Base-by-base conservation (phyloP, 305 asterid species). In the Fraxinus floribunda region DNA sequence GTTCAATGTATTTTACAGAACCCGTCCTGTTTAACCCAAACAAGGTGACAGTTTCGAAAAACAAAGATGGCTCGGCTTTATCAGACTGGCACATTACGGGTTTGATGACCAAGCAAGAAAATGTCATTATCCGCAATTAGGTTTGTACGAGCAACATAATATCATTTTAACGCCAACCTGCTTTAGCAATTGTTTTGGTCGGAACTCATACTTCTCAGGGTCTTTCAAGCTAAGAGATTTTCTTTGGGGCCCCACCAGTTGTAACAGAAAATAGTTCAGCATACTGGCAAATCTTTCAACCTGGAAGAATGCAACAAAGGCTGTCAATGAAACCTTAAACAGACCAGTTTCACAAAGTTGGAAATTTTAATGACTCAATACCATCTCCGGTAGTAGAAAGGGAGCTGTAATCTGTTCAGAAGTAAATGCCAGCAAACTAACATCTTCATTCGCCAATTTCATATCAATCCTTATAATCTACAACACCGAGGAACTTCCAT, bases 261-360 rank as follows among this genome's bases (percentile, higher is more conserved):
- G 99, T 76, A 94, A 87, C 71, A 97, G 79, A 82, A 97, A 97
- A 84, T 97, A 97, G 86, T 97, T 97, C 88, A 97, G 91, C 99
- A 97, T 97, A 88, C 99, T 92, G 75, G 98, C 97, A 87, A 97
- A 95, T 89, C 99, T 93, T 81, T 94, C 99, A 77, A 97, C 99
- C 99, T 96, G 89, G 79, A 87, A 74, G 66, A 83, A 36, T 78
- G 68, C 36, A 74, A 55, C 46, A 73, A 44, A 29, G 38, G 18
- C 75, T 8, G 70, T 74, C 41, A 83, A 79, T 66, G 52, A 55
- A 77, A 18, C 55, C 36, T 55, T 30, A 15, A 55, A 5, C 52
- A 71, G 35, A 64, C 26, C 5, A 49, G 76, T 74, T 55, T 71
- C 82, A 68, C 20, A 85, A 85, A 78, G 76, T 46, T 26, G 79